Evolutionary conservation across 768 basidiomycete species (phyloP).

Genomic region (Leccinum disarticulatum): DNA sequence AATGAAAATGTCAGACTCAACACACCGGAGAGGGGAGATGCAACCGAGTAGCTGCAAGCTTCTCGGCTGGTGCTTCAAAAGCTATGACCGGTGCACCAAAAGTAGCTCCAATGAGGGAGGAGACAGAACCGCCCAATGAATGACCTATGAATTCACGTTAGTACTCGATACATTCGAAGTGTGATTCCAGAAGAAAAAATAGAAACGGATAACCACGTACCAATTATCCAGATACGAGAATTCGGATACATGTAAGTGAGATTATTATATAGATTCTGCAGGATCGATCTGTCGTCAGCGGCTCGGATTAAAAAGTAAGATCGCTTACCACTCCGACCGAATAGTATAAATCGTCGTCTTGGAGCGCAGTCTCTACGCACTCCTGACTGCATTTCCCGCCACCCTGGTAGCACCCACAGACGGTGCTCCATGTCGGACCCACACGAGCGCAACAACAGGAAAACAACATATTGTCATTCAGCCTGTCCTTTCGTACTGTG

Average conservation of each 20-base stretch:
- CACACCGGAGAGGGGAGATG: constrained; percentile 86
- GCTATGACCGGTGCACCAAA: constrained; percentile 93
- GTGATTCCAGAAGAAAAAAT: background rate
- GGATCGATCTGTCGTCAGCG: background rate
- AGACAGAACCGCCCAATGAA: constrained; percentile 83
- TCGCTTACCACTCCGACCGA: constrained; percentile 72
- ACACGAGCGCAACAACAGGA: constrained; percentile 95
- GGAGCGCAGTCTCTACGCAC: constrained; percentile 77
- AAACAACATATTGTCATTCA: constrained; percentile 94
- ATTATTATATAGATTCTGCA: constrained; percentile 89
- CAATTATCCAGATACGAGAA: constrained; percentile 86
- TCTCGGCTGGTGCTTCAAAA: constrained; percentile 84
- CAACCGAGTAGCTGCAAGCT: constrained; percentile 66
- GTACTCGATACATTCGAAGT: background rate
- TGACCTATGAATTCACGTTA: constrained; percentile 40
- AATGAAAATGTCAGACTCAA: constrained; percentile 2
- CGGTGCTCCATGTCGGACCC: constrained; percentile 91
- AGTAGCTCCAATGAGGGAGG: constrained; percentile 80
- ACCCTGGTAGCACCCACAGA: constrained; percentile 84
- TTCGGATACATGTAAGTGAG: constrained; percentile 88
- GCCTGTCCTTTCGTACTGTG: constrained; percentile 84
- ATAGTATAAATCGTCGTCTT: constrained; percentile 86
- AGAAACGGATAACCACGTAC: constrained; percentile 34
- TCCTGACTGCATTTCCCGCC: constrained; percentile 73
- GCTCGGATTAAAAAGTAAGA: background rate